Base-by-base conservation (phyloP, 2,329 filamentous ascomycete species). In the Aspergillus eucalypticola region DNA sequence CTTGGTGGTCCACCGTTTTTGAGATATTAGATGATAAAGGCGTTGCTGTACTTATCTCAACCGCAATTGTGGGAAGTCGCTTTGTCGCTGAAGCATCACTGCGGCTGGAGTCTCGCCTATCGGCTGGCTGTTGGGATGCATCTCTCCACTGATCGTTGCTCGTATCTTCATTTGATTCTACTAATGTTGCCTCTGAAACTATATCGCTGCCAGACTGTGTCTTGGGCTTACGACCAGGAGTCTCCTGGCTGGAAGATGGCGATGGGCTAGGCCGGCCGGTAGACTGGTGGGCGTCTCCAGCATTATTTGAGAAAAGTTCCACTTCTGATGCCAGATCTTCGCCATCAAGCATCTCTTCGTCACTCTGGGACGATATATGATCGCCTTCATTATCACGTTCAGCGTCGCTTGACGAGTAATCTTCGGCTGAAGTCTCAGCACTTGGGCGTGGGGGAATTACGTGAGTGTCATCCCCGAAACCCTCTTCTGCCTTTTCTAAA, bases 271-370 rank as follows among this genome's bases (percentile, higher is more conserved):
- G 13, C n/a, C 13, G 21, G 29, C 2, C 5, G 23, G 23, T 25
- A 8, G 32, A 3, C 4, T 29, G n/a, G 2, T 21, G n/a, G n/a
- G 25, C 1, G 27, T 32, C 17, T 17, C 19, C 13, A 17, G 21
- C 39, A 23, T 54, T 46, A 19, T 62, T 57, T 11, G 60, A 55
- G n/a, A 62, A 62, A 19, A 60, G 17, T 17, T 58, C 27, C 8
- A 62, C 51, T 15, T 50, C 46, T 17, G 46, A 50, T 29, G 25
- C 8, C 13, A 50, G 27, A n/a, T 27, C 46, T n/a, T 50, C 46
- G 10, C 51, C 52, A n/a, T 41, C 41, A 6, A 49, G 25, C 13
- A 56, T 44, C n/a, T 51, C 35, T 23, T 58, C 53, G 8, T 59
- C 35, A 23, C 55, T 21, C 7, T 41, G 21, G 11, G 2, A 27